Evolutionary conservation across 2,329 filamentous ascomycete genomes (phyloP).

Genomic region (Colletotrichum horii): DNA sequence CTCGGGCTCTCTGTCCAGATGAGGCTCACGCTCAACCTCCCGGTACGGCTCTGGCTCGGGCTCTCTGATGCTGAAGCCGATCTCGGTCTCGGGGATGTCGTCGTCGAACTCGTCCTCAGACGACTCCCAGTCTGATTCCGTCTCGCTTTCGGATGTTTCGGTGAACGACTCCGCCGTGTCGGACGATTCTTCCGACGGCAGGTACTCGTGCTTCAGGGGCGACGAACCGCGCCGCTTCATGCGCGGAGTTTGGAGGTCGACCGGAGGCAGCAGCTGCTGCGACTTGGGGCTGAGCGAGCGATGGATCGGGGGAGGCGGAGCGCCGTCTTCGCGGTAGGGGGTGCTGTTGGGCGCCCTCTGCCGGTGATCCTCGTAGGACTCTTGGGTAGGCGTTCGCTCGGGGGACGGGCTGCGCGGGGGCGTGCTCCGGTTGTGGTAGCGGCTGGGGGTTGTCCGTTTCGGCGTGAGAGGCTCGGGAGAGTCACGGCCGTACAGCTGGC

Average conservation of each 20-base stretch:
- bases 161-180: slow-evolving; percentile 65
- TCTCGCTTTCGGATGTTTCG: slow-evolving; percentile 34
- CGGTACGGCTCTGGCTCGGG: slow-evolving; percentile 31
- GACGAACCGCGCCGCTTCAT: slow-evolving; percentile 81
- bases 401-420: slow-evolving; percentile 31
- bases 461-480: slow-evolving; percentile 29
- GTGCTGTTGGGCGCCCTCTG: slow-evolving; percentile 38
- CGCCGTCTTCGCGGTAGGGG: slow-evolving; percentile 56
- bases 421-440: slow-evolving; percentile 35
- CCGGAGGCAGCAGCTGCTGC: slow-evolving; percentile 46
- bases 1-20: background rate
- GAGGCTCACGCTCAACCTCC: slow-evolving; percentile 24
- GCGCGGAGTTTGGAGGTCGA: slow-evolving; percentile 49
- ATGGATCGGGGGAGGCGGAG: slow-evolving; percentile 61
- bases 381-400: slow-evolving; percentile 44
- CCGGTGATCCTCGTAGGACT: slow-evolving; percentile 38
- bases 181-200: slow-evolving; percentile 76
- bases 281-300: slow-evolving; percentile 48
- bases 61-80: slow-evolving; percentile 61
- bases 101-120: slow-evolving; percentile 62
- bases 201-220: slow-evolving; percentile 95
- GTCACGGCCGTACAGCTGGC: slow-evolving; percentile 1
- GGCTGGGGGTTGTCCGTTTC: slow-evolving; percentile 38
- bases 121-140: slow-evolving; percentile 56
- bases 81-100: slow-evolving; percentile 63